Evolutionary conservation across 345 rosid species (phyloP), one percentile per base, ranked within the genome.

Genomic region (Arabis alpina): DNA sequence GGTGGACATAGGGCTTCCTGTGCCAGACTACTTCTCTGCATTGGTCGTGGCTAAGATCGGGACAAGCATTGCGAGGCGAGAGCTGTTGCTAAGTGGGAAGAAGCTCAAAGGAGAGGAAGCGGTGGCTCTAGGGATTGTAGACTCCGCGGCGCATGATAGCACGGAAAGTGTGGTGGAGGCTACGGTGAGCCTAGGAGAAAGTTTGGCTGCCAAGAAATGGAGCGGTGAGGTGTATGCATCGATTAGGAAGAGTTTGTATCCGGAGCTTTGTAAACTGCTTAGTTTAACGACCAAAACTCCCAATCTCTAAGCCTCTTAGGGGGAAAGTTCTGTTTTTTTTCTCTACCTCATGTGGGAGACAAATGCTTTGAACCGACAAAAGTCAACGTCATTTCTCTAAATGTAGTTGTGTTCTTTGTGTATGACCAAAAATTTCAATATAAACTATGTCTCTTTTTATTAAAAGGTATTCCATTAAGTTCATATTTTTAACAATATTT

Each of bases 171-270:
- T 87, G 19, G 57, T 45, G 25, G 91, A 78, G 70, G 86, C 84
- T 39, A 59, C 83, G 27, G 23, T 75, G 82, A 71, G 76, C 69
- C 64, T 87, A 27, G 96, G 76, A 12, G 83, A 84, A 77, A 65
- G 79, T 53, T 72, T 91, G 72, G 83, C 77, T 0, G 56, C 69
- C 19, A 81, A 86, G 80, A 79, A 84, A 36, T 87, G 97, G 97
- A 40, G 77, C 12, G 89, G 91, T 4, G 84, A 78, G 34, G 84
- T 80, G 11, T 91, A 87, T 50, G 83, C 82, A 44, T 87, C 87
- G 61, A 86, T 89, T 1, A 81, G 96, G 82, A 89, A 82, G 84
- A 80, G 90, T 44, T 61, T 91, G 82, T 91, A 82, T 59, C 94
- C 94, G 0, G 86, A 82, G 42, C 39, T 82, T 10, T 86, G 91